A percentile compares a stretch with the other conserved stretches of the same genome.
Conservation (phyloP, 139 green algal genomes). For the Coelastrella sp. region DNA sequence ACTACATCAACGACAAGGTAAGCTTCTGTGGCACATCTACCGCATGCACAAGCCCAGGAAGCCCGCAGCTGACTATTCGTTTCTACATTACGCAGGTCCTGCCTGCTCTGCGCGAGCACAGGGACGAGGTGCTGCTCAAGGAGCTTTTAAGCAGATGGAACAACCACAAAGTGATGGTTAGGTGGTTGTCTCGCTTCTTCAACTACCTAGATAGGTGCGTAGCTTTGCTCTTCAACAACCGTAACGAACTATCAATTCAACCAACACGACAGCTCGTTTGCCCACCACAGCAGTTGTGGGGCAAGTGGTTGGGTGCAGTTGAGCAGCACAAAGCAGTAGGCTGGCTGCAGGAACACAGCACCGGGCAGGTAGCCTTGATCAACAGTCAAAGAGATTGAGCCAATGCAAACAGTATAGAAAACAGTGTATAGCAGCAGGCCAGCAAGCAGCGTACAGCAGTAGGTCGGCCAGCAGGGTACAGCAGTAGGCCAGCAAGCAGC, state of each 20-base stretch:
- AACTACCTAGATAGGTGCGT: constrained; percentile 98
- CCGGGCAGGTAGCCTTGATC: not conserved
- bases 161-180: constrained; percentile 99
- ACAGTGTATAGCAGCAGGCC: not conserved
- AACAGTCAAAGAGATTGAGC: too few relatives aligned
- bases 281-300: too few relatives aligned
- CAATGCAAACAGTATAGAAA: too few relatives aligned
- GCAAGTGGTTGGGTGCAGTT: too few relatives aligned
- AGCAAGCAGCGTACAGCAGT: not conserved
- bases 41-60: not conserved
- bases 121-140: constrained; percentile 93
- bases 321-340: not conserved
- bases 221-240: not conserved
- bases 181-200: constrained; percentile 99
- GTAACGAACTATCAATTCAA: not conserved
- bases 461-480: not conserved
- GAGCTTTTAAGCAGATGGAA: constrained; percentile 94
- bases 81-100: constrained; percentile 76
- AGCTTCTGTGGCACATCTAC: not conserved
- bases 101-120: constrained; percentile 82
- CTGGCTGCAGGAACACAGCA: not conserved
- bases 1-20: constrained; percentile 95
- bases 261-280: too few relatives aligned
- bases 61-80: not conserved
- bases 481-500: not conserved